Base-by-base conservation (phyloP, 805 yeast species). In the Yamadazyma ubonensis region DNA sequence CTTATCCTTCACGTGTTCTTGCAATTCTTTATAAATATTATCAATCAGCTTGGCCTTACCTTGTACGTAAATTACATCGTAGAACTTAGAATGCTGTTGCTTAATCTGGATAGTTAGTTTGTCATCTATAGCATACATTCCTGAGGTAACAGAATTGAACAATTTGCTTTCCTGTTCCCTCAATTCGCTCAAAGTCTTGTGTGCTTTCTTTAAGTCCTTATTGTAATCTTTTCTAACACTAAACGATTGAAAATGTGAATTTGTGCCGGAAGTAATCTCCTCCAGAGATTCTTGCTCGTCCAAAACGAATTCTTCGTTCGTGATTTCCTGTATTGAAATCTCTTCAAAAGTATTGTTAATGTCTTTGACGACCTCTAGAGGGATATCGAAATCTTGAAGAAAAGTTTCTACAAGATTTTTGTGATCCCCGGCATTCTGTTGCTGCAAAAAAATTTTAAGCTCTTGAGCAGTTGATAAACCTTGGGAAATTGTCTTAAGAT, bases 31-130 rank as follows among this genome's bases (percentile, higher is more conserved):
- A 40, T 40, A 33, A 1, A 54, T 48, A 8, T 41, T 46, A 9
- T 52, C 58, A 7, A 59, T 51, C 49, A 54, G 54, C 34, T 58
- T 63, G 15, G 58, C 52, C 16, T 65, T 59, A 0, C 76, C 79
- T 5, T 67, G 54, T 9, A 81, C 59, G 44, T 74, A 70, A 2
- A 82, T 59, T 6, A 76, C 77, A 51, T 76, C 64, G n/a, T 42
- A 36, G 38, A 49, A 55, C 16, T 63, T 50, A 0, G 68, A 61
- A 12, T 56, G 56, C 15, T 59, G 62, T 16, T 57, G 59, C 12
- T 58, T 56, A 23, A 55, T 53, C 7, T 51, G 38, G 1, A 73
- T 48, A 0, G 38, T 42, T 3, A 69, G 46, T 36, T 61, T 61
- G 0, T 61, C 48, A 38, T 69, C 73, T 17, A 61, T 44, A 3